Base-by-base conservation (phyloP, 2,329 filamentous ascomycete genomes). In the Calcarisporium arbuscula region DNA sequence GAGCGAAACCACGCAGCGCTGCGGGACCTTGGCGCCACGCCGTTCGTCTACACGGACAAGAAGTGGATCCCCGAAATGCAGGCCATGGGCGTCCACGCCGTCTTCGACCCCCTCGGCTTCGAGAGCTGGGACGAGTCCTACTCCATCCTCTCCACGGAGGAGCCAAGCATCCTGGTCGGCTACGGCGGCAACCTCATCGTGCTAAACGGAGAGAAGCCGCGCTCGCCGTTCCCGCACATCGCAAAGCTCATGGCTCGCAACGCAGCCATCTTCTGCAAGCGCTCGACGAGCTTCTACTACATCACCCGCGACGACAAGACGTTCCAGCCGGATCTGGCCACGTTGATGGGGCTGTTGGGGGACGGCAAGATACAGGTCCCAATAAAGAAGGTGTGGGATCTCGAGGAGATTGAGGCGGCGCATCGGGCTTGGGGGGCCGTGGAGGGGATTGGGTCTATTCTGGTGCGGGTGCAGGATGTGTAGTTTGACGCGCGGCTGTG, bases 111-210 rank as follows among this genome's bases (percentile, higher is more conserved):
- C 0, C 60, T 72, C 4, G 68, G 67, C 25, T 70, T 64, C 42
- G 65, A 70, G 40, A 68, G 65, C 39, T 72, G 57, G 44, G 66
- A 71, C 38, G 68, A 72, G 44, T 66, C 62, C 9, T 72, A 58
- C 52, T 50, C 52, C 4, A 67, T 71, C 25, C 53, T 72, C 14
- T 45, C 38, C 19, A 36, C 34, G 10, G 28, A 49, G 5, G 42
- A 52, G 5, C 51, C 47, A n/a, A 66, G 64, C n/a, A 50, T 59
- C 22, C 47, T 66, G 4, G 56, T 66, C 2, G 61, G 51, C 2
- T 66, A 54, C 31, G 61, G 60, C 3, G 55, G 51, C 18, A 66
- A 64, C 42, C 48, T 58, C 40, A 42, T 44, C 30, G 35, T 49
- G 21, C 41, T 64, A 5, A 47, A 46, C 8, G 34, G 37, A 10